phyloP scores from a whole-genome alignment of 352 stramenopile genomes.

The Globisporangium polare region DNA sequence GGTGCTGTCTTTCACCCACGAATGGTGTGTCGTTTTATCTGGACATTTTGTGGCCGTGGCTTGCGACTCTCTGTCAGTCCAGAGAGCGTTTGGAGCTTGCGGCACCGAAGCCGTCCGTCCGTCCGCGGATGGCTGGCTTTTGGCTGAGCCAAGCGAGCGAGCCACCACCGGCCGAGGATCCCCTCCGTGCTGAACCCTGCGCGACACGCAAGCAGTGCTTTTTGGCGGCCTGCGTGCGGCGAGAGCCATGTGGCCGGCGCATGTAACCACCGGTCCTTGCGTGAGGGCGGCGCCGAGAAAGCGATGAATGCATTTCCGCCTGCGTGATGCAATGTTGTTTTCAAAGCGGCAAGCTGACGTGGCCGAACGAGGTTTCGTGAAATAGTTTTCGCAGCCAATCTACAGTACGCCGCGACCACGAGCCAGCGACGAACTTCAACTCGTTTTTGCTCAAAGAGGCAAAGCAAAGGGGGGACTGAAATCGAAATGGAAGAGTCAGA shows the following conservation, averaged over 20 bases:
- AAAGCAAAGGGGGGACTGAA: neutral
- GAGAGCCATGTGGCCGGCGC: neutral
- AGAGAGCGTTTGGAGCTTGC: too few species aligned
- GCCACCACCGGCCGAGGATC: neutral
- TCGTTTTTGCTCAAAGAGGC: neutral
- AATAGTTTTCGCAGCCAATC: neutral
- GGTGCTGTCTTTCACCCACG: too few species aligned
- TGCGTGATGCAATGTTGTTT: neutral
- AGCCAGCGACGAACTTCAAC: conserved; percentile 1
- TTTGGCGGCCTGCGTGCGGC: neutral
- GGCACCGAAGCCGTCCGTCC: too few species aligned
- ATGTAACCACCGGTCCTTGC: neutral
- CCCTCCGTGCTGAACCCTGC: neutral
- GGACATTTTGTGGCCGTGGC: too few species aligned
- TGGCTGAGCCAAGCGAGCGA: too few species aligned
- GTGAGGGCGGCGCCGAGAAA: neutral
- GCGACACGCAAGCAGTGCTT: too few species aligned
- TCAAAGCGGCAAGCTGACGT: neutral
- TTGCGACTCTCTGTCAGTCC: too few species aligned
- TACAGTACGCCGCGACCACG: conserved; percentile 3
- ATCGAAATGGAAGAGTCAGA: neutral
- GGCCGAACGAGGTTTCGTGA: neutral
- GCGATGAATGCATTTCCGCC: neutral
- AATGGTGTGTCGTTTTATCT: too few species aligned
- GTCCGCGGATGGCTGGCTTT: too few species aligned